Evolutionary conservation across 352 stramenopile genomes (phyloP).

Genomic region (Halophytophthora batemanensis): DNA sequence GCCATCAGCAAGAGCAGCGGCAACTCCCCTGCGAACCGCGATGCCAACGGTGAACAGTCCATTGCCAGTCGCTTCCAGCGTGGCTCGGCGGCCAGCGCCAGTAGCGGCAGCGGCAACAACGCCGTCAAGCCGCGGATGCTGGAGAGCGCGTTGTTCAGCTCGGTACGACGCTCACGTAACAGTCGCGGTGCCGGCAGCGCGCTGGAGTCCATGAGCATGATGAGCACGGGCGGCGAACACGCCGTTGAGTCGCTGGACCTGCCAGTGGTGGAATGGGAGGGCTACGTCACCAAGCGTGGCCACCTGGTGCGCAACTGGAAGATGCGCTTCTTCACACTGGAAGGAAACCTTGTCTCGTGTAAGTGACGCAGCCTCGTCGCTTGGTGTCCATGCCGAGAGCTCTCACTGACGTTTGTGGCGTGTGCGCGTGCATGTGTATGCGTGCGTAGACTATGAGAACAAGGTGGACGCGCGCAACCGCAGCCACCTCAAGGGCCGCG

Average conservation of each 20-base stretch:
- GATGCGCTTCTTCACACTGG: conserved; percentile 83
- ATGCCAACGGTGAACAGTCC: conserved; percentile 15
- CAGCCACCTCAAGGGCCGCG: conserved; percentile 80
- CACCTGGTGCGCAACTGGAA: conserved; percentile 90
- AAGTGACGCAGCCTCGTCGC: conserved; percentile 10
- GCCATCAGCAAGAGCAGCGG: conserved; percentile 1
- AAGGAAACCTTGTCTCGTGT: conserved; percentile 85
- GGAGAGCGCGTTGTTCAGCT: conserved; percentile 48
- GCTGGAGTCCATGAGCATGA: conserved; percentile 6
- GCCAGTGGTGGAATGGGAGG: conserved; percentile 87
- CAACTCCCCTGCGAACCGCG: neutral
- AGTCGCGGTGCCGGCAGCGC: conserved; percentile 26
- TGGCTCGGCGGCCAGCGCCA: conserved; percentile 30
- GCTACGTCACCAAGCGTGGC: conserved; percentile 87
- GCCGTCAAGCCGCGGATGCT: conserved; percentile 40
- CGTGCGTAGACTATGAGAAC: conserved; percentile 73
- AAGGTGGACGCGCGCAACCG: conserved; percentile 87
- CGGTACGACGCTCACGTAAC: conserved; percentile 43
- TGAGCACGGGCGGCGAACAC: conserved; percentile 38
- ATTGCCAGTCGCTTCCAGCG: conserved; percentile 8
- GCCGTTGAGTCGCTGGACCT: conserved; percentile 78
- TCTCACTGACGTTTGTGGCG: no score
- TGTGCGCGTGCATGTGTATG: neutral
- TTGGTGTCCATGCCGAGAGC: no score
- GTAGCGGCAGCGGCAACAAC: conserved; percentile 48